These are phyloP conservation scores for Heimioporus retisporus DNA, from an alignment of 1,284 basidiomycete species.

Conservation along the genomic window DNA sequence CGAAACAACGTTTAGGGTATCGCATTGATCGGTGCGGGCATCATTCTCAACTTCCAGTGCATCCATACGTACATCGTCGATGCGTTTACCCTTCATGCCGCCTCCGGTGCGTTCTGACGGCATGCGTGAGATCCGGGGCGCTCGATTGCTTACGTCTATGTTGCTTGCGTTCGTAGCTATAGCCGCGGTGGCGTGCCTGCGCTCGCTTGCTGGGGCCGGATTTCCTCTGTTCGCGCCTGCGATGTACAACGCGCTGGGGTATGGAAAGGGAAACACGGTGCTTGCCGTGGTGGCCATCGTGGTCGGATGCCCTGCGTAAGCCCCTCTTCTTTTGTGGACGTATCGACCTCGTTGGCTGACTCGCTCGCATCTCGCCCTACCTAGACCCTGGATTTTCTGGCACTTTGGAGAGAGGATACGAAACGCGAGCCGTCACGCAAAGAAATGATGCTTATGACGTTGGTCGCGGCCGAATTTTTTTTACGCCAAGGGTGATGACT, in stretches of 20 bases:
- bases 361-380: not conserved
- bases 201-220: conserved; percentile 70
- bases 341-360: not conserved
- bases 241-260: conserved; percentile 72
- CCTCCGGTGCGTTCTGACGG: conserved; percentile 49
- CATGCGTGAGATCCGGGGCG: too few relatives aligned
- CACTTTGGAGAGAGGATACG: conserved; percentile 37
- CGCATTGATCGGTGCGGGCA: conserved; percentile 53
- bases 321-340: conserved; percentile 19
- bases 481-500: too few relatives aligned
- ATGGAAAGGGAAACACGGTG: conserved; percentile 73
- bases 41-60: conserved; percentile 56
- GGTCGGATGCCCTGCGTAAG: conserved; percentile 74
- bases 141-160: too few relatives aligned
- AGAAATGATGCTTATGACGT: not conserved
- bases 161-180: too few relatives aligned
- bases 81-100: conserved; percentile 64
- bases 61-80: conserved; percentile 67
- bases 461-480: too few relatives aligned
- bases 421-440: conserved; percentile 27
- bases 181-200: conserved; percentile 60
- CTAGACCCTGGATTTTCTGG: conserved; percentile 37
- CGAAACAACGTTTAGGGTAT: conserved; percentile 58
- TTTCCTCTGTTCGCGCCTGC: conserved; percentile 76
- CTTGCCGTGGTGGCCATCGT: conserved; percentile 65